A percentile compares a stretch with the other conserved stretches of the same genome.
These are phyloP conservation scores for Ophiobolus disseminans DNA, from an alignment of 2,329 filamentous ascomycete genomes.

Conservation along the genomic window DNA sequence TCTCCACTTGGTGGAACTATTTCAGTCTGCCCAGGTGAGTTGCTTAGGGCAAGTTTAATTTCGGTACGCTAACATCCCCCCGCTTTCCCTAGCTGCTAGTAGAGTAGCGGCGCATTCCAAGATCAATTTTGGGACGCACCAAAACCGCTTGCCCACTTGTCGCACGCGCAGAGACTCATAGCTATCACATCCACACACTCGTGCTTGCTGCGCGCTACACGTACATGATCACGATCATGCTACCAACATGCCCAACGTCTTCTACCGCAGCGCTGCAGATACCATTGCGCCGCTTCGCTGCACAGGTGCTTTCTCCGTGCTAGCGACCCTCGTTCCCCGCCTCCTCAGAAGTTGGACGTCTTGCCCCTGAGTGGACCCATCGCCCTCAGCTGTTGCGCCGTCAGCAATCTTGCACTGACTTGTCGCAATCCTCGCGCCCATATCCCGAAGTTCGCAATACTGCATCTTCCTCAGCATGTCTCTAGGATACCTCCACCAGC, in stretches of 20 bases:
- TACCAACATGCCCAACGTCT: neutral
- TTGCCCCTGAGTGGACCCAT: slow-evolving; percentile 2
- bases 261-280: neutral
- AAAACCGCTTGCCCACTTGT: neutral
- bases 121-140: neutral
- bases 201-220: neutral
- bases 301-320: slow-evolving; percentile 5
- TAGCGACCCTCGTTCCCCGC: slow-evolving; percentile 4
- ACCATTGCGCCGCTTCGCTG: slow-evolving; percentile 3
- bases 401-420: neutral
- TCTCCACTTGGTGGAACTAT: too few species aligned
- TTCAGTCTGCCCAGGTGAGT: too few species aligned
- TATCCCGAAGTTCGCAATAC: slow-evolving; percentile 3
- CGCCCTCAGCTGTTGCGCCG: neutral
- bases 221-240: neutral
- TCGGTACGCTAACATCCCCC: too few species aligned
- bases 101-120: neutral
- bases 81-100: too few species aligned
- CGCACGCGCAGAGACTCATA: neutral
- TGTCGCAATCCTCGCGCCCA: slow-evolving; percentile 3
- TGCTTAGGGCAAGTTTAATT: too few species aligned
- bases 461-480: neutral
- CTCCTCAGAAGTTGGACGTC: slow-evolving; percentile 5
- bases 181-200: neutral
- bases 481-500: slow-evolving; percentile 4